Percentiles rank a stretch among this genome's conserved stretches.
phyloP scores from a whole-genome alignment of 1,284 basidiomycete species.

The Inonotus hispidus region DNA sequence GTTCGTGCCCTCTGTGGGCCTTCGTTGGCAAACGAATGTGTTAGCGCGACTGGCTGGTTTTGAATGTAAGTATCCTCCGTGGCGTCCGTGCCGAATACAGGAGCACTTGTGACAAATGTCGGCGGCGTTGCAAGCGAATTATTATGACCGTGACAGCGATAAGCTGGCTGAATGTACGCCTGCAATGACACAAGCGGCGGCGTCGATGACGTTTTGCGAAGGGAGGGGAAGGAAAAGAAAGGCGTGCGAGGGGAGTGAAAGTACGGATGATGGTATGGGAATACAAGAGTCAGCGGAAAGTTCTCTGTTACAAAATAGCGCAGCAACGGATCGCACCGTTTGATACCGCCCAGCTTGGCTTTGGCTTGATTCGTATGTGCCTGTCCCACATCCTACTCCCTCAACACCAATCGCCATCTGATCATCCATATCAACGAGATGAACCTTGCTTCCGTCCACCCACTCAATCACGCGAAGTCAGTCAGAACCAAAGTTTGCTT shows the following conservation, averaged over 20 bases:
- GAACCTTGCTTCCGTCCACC: not conserved
- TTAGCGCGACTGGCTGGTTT: conserved; percentile 5
- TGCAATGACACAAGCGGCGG: not conserved
- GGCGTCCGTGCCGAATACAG: not conserved
- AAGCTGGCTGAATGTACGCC: conserved; percentile 1
- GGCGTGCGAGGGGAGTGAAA: not conserved
- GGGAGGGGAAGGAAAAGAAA: not conserved
- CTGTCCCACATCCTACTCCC: not conserved
- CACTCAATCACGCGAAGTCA: not conserved
- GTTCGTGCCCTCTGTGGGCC: conserved; percentile 5
- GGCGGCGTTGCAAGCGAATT: conserved; percentile 6
- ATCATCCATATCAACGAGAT: not conserved
- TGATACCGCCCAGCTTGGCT: not conserved
- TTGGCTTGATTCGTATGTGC: not conserved
- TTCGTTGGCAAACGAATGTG: conserved; percentile 3
- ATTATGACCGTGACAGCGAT: conserved; percentile 7
- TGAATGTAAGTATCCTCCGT: not conserved
- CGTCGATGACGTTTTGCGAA: not conserved
- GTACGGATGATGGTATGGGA: not conserved
- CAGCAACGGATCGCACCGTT: not conserved
- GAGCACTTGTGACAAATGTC: not conserved
- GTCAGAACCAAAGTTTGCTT: not conserved
- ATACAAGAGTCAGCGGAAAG: conserved; percentile 4
- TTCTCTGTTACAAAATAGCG: not conserved
- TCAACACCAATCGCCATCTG: not conserved